Percentiles rank a stretch among this genome's conserved stretches.
Conservation (phyloP, 768 basidiomycete genomes). For the Xerocomus spinulosus region DNA sequence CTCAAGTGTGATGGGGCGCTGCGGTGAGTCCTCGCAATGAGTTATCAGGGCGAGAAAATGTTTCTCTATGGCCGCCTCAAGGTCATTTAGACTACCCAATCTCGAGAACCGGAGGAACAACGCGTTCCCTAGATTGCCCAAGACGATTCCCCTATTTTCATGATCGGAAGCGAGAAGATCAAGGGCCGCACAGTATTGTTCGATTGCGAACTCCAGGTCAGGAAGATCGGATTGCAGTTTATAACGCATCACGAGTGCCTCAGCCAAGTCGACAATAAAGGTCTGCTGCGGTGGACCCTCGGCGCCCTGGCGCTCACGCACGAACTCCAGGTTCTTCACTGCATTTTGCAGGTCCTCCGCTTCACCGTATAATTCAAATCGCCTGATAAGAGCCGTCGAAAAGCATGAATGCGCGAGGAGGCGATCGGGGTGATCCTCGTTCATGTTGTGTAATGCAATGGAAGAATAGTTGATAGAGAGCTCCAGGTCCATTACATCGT, state of each 20-base stretch:
- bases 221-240: constrained; percentile 11
- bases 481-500: constrained; percentile 18
- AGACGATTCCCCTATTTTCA: constrained; percentile 10
- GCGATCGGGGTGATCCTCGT: constrained; percentile 13
- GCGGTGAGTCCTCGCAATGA: constrained; percentile 9
- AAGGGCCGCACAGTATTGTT: constrained; percentile 22
- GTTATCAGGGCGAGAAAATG: constrained; percentile 19
- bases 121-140: constrained; percentile 22
- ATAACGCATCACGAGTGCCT: constrained; percentile 27
- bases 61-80: constrained; percentile 28
- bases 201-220: constrained; percentile 29
- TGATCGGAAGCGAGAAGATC: constrained; percentile 13
- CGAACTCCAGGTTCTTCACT: constrained; percentile 20
- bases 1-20: constrained; percentile 17
- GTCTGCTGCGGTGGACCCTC: constrained; percentile 12
- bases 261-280: constrained; percentile 25
- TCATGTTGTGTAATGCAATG: constrained; percentile 15
- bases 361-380: constrained; percentile 16
- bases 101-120: constrained; percentile 23
- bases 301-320: constrained; percentile 15
- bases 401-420: constrained; percentile 19
- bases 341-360: constrained; percentile 26
- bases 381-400: constrained; percentile 20
- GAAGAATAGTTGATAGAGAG: constrained; percentile 21
- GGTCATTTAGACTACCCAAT: constrained; percentile 11